These are phyloP conservation scores for Syncephalastrum racemosum DNA, from an alignment of 371 early-diverging fungal genomes.

Conservation along the genomic window DNA sequence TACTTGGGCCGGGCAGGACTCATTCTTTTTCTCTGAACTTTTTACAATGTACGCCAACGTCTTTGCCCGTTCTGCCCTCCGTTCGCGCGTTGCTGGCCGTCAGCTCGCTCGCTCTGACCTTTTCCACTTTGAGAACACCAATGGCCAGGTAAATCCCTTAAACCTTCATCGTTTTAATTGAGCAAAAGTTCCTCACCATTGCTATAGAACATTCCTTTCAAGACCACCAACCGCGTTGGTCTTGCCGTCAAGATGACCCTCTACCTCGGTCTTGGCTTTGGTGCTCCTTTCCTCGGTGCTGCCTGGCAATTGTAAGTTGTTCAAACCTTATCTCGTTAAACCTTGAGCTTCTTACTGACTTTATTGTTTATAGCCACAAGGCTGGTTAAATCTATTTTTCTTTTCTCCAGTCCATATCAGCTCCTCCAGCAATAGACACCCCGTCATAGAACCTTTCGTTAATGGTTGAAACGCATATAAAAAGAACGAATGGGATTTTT, in stretches of 20 bases:
- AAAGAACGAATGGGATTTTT: constrained; percentile 3
- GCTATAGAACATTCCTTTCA: constrained; percentile 51
- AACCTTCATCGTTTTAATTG: background rate
- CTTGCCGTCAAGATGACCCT: constrained; percentile 40
- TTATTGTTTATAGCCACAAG: constrained; percentile 16
- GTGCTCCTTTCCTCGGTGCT: constrained; percentile 44
- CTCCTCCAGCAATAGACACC: too few species aligned
- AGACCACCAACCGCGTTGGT: constrained; percentile 48
- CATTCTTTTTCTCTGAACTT: background rate
- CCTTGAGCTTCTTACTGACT: background rate
- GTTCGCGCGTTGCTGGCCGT: constrained; percentile 21
- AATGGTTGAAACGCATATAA: background rate
- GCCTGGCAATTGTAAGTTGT: constrained; percentile 30
- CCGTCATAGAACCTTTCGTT: constrained; percentile 2
- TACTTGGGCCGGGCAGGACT: too few species aligned
- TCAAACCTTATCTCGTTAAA: background rate
- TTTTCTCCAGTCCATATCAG: background rate
- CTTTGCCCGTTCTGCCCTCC: constrained; percentile 33
- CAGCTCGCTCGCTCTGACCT: constrained; percentile 34
- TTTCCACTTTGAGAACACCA: constrained; percentile 34
- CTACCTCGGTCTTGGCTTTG: constrained; percentile 46
- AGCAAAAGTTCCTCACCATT: background rate
- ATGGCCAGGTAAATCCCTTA: constrained; percentile 22
- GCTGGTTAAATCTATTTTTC: constrained; percentile 8
- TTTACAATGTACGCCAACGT: constrained; percentile 24